Base-by-base conservation (phyloP, 257 asterid species). In the Lycium ferocissimum region DNA sequence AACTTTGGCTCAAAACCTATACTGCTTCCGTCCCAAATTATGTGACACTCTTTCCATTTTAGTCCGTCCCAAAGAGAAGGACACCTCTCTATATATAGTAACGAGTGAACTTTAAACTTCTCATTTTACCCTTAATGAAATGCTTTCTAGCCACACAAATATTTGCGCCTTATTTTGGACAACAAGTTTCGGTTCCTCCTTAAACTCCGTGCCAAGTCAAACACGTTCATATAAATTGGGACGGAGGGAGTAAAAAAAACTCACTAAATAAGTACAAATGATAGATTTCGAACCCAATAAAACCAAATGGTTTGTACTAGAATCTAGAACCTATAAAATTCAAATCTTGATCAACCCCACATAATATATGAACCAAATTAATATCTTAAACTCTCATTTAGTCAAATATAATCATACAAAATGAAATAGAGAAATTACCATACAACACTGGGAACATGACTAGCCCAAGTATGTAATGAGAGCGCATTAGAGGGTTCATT, bases 381-480 rank as follows among this genome's bases (percentile, higher is more conserved):
- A 40, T 5, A 40, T 40, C 45, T 40, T 40, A 40, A 0, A 40
- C 33, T 26, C 33, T 26, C 12, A 49, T 9, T 49, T 1, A 56
- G 2, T 14, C 61, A 54, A 14, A 56, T 63, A 22, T 4, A 40
- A 40, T 26, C 33, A 26, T 26, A 26, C 33, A 37, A 22, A 40
- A 58, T 75, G 65, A 0, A 85, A 37, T 1, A 40, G 59, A 54
- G 86, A 9, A 0, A 66, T 38, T 90, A 96, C 99, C 99, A 96
- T 90, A 91, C 94, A 38, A 95, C 98, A 84, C 98, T 96, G 86
- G 99, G 95, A 61, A 96, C 97, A 79, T 96, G 99, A 86, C 94
- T 90, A 75, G 94, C 92, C 98, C 99, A 96, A 84, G 99, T 96
- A 87, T 98, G 98, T 81, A 96, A 88, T 61, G 99, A 96, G 35